Conservation (phyloP, 1,284 basidiomycete species). For the Moesziomyces globuligerus region DNA sequence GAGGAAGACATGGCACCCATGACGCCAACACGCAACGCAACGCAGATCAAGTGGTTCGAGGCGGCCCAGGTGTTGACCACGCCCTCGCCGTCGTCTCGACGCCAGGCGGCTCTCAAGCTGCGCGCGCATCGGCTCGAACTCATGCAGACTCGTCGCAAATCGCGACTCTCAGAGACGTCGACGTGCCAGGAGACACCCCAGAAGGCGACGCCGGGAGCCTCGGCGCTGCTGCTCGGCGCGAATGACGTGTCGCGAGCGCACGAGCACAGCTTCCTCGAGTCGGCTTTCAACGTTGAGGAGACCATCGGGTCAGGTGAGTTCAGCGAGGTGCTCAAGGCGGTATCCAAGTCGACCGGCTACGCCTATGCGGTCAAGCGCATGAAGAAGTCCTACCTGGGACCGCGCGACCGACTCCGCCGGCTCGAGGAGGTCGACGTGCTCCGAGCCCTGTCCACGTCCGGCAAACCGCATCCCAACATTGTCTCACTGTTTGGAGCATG, state of each 20-base stretch:
- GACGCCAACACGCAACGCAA: constrained; percentile 60
- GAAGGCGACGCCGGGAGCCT: constrained; percentile 10
- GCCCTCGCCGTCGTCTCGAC: constrained; percentile 51
- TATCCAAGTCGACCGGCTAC: constrained; percentile 74
- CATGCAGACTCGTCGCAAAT: constrained; percentile 37
- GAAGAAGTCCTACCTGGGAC: constrained; percentile 86
- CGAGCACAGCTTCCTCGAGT: constrained; percentile 49
- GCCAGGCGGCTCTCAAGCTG: constrained; percentile 32
- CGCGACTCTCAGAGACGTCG: constrained; percentile 35
- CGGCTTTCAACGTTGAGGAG: constrained; percentile 79
- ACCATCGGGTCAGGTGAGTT: constrained; percentile 92
- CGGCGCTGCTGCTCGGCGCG: constrained; percentile 1
- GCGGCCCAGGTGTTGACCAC: constrained; percentile 59
- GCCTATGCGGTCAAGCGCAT: constrained; percentile 94
- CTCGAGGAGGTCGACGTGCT: constrained; percentile 96
- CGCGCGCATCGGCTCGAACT: constrained; percentile 46
- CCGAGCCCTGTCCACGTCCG: constrained; percentile 75
- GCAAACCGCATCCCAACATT: constrained; percentile 69
- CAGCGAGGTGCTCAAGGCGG: constrained; percentile 90
- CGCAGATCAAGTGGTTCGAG: constrained; percentile 64
- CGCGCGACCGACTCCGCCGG: constrained; percentile 83
- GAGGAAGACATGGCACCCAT: constrained; percentile 45
- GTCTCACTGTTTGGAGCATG: constrained; percentile 93
- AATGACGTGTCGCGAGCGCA: constrained; percentile 6
- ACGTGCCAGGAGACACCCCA: constrained; percentile 40